Evolutionary conservation across 495 filamentous ascomycete genomes (phyloP).

Genomic region (Penicillium simplicissimum): DNA sequence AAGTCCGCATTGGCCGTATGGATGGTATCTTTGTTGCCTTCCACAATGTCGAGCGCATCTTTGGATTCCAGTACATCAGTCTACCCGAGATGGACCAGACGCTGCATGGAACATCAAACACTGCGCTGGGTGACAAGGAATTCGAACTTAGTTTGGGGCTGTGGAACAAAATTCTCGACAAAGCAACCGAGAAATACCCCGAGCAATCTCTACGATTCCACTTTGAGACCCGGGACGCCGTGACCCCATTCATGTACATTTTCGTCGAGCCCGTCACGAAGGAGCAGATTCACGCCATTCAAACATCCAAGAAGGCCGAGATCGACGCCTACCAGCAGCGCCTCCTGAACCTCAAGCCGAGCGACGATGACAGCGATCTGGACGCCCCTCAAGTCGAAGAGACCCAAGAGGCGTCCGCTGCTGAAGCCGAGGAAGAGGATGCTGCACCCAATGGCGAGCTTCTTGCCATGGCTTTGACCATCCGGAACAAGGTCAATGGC

Average conservation of each 20-base stretch:
- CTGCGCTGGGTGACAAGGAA: constrained; percentile 76
- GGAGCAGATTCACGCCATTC: constrained; percentile 70
- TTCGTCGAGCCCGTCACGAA: constrained; percentile 83
- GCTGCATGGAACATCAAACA: constrained; percentile 71
- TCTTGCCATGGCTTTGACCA: constrained; percentile 66
- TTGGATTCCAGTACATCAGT: constrained; percentile 94
- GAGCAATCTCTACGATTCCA: constrained; percentile 74
- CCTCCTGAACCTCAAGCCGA: constrained; percentile 43
- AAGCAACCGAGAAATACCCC: constrained; percentile 69
- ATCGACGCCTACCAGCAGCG: constrained; percentile 68
- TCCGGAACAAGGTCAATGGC: constrained; percentile 74
- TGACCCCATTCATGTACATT: constrained; percentile 76
- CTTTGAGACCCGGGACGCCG: constrained; percentile 72
- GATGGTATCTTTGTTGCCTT: constrained; percentile 98
- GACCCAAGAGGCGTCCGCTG: background rate
- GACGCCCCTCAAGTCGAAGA: constrained; percentile 5
- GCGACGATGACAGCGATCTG: constrained; percentile 27
- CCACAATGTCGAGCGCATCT: constrained; percentile 93
- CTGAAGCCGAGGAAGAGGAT: constrained; percentile 11
- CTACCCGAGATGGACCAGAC: constrained; percentile 83
- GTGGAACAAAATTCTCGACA: constrained; percentile 75
- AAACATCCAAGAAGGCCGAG: constrained; percentile 58
- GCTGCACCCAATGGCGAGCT: constrained; percentile 33
- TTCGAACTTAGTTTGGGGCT: constrained; percentile 78
- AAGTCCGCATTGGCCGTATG: constrained; percentile 96